Evolutionary conservation across 2,329 filamentous ascomycete species (phyloP).

Genomic region (Pseudogymnoascus sp.): DNA sequence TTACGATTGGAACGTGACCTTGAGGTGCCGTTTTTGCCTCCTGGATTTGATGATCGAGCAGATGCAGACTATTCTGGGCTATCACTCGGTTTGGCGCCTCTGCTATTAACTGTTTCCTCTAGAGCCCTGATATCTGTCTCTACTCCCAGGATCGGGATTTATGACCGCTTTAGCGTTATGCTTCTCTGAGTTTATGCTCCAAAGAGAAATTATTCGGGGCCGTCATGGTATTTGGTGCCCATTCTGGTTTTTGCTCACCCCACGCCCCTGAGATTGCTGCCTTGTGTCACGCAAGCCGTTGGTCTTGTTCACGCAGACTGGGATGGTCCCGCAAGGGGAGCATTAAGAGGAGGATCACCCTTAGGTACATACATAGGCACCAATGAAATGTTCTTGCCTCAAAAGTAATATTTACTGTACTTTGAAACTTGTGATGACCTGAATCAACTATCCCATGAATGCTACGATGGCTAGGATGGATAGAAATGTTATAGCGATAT

Average conservation of each 20-base stretch:
- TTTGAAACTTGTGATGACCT: neutral
- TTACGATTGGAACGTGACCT: neutral
- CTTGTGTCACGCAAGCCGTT: neutral
- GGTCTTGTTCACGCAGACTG: neutral
- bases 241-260: neutral
- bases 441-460: neutral
- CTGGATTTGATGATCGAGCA: neutral
- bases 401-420: neutral
- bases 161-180: neutral
- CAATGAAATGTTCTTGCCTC: neutral
- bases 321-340: neutral
- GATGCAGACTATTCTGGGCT: neutral
- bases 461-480: too few species aligned
- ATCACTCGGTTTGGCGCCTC: neutral
- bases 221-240: neutral
- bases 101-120: neutral
- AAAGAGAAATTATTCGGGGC: neutral
- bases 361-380: neutral
- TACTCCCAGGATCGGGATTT: neutral
- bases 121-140: neutral
- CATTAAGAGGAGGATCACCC: neutral
- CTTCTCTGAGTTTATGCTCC: neutral
- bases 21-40: neutral
- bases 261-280: neutral
- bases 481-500: neutral